Conservation (phyloP, 1,284 basidiomycete species). For the Sanghuangporus sanghuang region DNA sequence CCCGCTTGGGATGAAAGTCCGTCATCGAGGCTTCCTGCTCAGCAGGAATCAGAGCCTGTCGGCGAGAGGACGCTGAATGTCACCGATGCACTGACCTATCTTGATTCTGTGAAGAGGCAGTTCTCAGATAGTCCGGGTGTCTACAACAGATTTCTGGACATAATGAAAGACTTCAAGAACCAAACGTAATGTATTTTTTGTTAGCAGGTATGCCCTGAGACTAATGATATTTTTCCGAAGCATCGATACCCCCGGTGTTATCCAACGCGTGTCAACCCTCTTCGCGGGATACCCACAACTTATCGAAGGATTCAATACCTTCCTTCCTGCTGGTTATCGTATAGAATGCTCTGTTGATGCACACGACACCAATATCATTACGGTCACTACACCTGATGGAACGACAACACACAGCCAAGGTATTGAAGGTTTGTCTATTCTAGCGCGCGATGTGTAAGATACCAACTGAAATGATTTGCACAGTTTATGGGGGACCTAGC, state of each 20-base stretch:
- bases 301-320: constrained; percentile 98
- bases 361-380: constrained; percentile 60
- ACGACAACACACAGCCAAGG: constrained; percentile 48
- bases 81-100: constrained; percentile 89
- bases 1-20: background rate
- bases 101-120: constrained; percentile 89
- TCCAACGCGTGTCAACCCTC: constrained; percentile 89
- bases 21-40: background rate
- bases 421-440: constrained; percentile 29
- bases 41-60: background rate
- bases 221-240: constrained; percentile 35
- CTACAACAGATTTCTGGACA: constrained; percentile 93
- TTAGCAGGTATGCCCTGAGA: constrained; percentile 10
- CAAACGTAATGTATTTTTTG: constrained; percentile 56
- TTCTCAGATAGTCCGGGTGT: constrained; percentile 87
- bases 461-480: background rate
- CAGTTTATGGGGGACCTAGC: background rate
- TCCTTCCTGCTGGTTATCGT: constrained; percentile 90
- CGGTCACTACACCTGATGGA: constrained; percentile 83
- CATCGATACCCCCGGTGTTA: constrained; percentile 97
- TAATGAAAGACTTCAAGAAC: constrained; percentile 98
- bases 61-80: constrained; percentile 52
- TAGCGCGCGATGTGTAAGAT: background rate
- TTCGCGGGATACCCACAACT: constrained; percentile 89
- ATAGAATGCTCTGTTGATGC: constrained; percentile 74